Base-by-base conservation (phyloP, 495 filamentous ascomycete species). In the Podospora australis region DNA sequence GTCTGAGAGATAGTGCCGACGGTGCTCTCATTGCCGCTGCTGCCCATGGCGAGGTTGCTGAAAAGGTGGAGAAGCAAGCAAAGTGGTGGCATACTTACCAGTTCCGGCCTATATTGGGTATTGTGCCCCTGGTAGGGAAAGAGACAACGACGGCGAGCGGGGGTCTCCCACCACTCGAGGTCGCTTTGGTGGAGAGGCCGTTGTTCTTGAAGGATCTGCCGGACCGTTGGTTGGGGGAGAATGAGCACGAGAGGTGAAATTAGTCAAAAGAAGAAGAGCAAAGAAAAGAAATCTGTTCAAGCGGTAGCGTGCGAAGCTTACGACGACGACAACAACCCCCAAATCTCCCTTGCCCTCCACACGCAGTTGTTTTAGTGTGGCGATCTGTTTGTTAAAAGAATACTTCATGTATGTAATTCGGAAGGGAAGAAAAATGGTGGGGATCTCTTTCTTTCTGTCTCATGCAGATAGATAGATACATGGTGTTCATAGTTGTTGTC, bases 61-160 rank as follows among this genome's bases (percentile, higher is more conserved):
- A 42, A 20, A 63, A 57, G 49, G 62, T 58, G 50, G 39, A 24
- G 40, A 44, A 42, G 13, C 47, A 57, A 46, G 54, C 63, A 24
- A 67, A 71, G 17, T 83, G 75, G 56, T 97, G 89, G 90, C 78
- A 78, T 53, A 91, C 89, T 7, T 88, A 85, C 67, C 90, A 92
- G 60, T 99, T 96, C 62, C 74, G 89, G 48, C 86, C 90, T 7
- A 88, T 99, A 50, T 67, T 99, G 54, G 92, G 90, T 4, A 84
- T 97, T 23, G 84, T 91, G 11, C 81, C 84, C 14, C 67, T 98
- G 13, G 53, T 45, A 20, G 70, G 14, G 55, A 54, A 17, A 63
- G 49, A 19, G 64, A 70, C 28, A 57, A 58, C 6, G 59, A 69
- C 20, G 63, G 64, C 14, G 53, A 32, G 26, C 63, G 69, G 4